Percentiles rank a stretch among this genome's conserved stretches.
phyloP scores from a whole-genome alignment of 169 alveolate genomes.

The Cryptosporidium xiaoi region DNA sequence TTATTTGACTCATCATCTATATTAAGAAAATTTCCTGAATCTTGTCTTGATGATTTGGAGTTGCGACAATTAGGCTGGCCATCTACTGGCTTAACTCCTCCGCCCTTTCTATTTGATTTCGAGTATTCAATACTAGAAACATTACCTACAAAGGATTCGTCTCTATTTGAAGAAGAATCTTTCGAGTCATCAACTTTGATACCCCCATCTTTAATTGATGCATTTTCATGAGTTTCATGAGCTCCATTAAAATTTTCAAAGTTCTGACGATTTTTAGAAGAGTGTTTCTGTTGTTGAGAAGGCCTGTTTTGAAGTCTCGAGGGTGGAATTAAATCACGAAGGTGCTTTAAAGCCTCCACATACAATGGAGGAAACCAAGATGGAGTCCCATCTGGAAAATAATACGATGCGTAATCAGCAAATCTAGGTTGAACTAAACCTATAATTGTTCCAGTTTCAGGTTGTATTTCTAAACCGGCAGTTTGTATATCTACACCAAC shows the following conservation, averaged over 20 bases:
- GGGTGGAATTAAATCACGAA: conserved; percentile 67
- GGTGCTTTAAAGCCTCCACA: conserved; percentile 63
- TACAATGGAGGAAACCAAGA: conserved; percentile 74
- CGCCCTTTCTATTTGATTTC: too few species aligned
- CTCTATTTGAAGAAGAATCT: too few species aligned
- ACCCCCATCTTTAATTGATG: neutral
- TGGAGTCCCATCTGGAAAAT: conserved; percentile 72
- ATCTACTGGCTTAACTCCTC: too few species aligned
- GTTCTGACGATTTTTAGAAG: neutral
- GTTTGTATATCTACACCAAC: conserved; percentile 73
- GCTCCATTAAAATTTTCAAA: conserved; percentile 3
- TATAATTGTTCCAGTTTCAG: conserved; percentile 68
- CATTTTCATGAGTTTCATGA: neutral
- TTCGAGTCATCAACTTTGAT: neutral
- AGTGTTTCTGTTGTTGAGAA: conserved; percentile 3
- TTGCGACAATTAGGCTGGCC: too few species aligned
- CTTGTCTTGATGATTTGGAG: too few species aligned
- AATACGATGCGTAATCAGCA: conserved; percentile 73
- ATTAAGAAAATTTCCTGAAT: too few species aligned
- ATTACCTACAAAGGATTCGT: too few species aligned
- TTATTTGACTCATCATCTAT: too few species aligned
- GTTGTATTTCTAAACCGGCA: conserved; percentile 70
- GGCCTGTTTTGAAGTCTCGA: conserved; percentile 49
- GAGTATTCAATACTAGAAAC: too few species aligned
- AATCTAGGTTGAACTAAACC: conserved; percentile 74